phyloP scores from a whole-genome alignment of 2,329 filamentous ascomycete genomes.

The Paecilomyces sp. region DNA sequence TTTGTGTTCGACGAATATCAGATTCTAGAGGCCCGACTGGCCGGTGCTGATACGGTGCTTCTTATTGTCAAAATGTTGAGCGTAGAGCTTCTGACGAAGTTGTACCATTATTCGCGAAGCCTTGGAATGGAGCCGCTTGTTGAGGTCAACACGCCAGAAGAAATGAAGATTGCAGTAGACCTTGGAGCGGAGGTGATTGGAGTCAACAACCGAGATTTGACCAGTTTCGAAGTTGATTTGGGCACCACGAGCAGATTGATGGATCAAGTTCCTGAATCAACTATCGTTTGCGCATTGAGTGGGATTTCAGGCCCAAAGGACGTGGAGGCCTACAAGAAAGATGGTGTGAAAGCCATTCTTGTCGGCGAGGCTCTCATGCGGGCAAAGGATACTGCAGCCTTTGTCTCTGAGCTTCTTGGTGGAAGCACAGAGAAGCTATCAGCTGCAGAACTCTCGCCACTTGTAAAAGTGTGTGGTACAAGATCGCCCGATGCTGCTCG shows the following conservation, averaged over 20 bases:
- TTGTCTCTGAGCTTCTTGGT: conserved; percentile 78
- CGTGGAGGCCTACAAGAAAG: conserved; percentile 77
- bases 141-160: conserved; percentile 88
- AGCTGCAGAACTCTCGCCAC: conserved; percentile 36
- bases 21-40: conserved; percentile 86
- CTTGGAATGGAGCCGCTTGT: conserved; percentile 97
- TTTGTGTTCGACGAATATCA: conserved; percentile 99
- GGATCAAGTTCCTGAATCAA: conserved; percentile 75
- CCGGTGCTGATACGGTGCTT: conserved; percentile 88
- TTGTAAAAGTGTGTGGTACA: conserved; percentile 95
- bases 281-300: conserved; percentile 86
- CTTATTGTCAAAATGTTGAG: conserved; percentile 98
- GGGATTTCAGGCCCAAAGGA: conserved; percentile 87
- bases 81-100: conserved; percentile 59
- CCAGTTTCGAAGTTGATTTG: conserved; percentile 94
- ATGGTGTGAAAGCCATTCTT: conserved; percentile 85
- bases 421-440: conserved; percentile 25
- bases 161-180: conserved; percentile 82
- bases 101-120: conserved; percentile 83
- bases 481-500: conserved; percentile 72
- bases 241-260: conserved; percentile 84
- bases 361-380: conserved; percentile 96
- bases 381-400: conserved; percentile 70
- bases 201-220: conserved; percentile 95
- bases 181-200: conserved; percentile 88